Conservation (phyloP, 1,284 basidiomycete genomes). For the Boletus sp. region DNA sequence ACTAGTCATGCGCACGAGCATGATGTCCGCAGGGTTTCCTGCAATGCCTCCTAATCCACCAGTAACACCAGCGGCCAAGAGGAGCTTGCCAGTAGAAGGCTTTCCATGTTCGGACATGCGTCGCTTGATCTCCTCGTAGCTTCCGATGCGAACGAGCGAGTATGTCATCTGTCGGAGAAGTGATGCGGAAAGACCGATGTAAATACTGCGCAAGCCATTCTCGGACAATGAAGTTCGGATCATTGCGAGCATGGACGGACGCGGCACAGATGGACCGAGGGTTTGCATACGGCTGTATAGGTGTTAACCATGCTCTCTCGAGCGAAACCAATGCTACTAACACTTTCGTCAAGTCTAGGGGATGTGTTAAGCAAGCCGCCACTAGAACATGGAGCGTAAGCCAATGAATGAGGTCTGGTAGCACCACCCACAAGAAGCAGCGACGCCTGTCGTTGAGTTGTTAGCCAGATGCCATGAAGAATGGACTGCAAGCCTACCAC, state of each 20-base stretch:
- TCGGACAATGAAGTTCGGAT: constrained; percentile 55
- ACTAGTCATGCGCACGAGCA: constrained; percentile 87
- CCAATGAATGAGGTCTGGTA: not conserved
- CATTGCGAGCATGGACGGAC: constrained; percentile 54
- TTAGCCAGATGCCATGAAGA: not conserved
- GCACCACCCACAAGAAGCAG: constrained; percentile 63
- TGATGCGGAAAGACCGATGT: constrained; percentile 81
- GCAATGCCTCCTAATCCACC: constrained; percentile 77
- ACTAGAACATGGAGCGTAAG: constrained; percentile 44
- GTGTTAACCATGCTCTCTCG: not conserved
- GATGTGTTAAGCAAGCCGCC: constrained; percentile 84
- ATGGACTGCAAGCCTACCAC: constrained; percentile 48
- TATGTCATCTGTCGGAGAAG: constrained; percentile 90
- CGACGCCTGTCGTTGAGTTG: constrained; percentile 49
- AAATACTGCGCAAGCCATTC: constrained; percentile 69
- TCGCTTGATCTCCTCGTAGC: constrained; percentile 75
- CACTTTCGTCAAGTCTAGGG: constrained; percentile 85
- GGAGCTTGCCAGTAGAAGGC: constrained; percentile 51
- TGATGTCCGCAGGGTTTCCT: constrained; percentile 73
- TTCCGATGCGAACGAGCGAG: constrained; percentile 81
- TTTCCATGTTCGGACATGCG: constrained; percentile 45
- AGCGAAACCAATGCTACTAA: constrained; percentile 35
- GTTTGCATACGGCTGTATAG: constrained; percentile 71
- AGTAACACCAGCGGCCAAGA: constrained; percentile 66
- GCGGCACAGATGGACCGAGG: constrained; percentile 43